These are phyloP conservation scores for Medicago lupulina DNA, from an alignment of 306 rosid genomes.

Conservation along the genomic window DNA sequence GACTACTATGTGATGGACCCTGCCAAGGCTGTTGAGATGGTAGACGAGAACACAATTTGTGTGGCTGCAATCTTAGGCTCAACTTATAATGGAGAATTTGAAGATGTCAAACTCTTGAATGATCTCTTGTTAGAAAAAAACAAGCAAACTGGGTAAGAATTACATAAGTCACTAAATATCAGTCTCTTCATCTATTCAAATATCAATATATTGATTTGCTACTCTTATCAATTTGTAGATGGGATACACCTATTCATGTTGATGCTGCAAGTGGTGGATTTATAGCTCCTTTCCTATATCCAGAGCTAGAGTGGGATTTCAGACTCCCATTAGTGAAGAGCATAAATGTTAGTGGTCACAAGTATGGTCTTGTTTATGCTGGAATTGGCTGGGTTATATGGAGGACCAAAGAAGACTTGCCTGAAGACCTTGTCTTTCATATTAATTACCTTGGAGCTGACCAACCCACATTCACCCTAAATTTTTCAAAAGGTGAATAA, in stretches of 20 bases:
- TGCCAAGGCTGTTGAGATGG: conserved; percentile 70
- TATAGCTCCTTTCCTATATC: conserved; percentile 78
- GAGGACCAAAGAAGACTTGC: conserved; percentile 69
- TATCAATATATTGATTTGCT: background rate
- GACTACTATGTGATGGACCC: conserved; percentile 88
- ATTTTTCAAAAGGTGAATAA: conserved; percentile 52
- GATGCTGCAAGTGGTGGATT: conserved; percentile 92
- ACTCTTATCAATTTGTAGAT: conserved; percentile 44
- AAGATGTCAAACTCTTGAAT: conserved; percentile 78
- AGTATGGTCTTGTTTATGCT: conserved; percentile 84
- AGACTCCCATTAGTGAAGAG: conserved; percentile 81
- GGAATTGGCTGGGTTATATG: conserved; percentile 81
- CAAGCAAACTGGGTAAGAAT: conserved; percentile 59
- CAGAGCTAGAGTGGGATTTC: conserved; percentile 88
- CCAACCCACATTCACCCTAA: conserved; percentile 58
- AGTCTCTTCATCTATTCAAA: background rate
- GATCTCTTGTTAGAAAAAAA: conserved; percentile 64
- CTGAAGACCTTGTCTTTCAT: conserved; percentile 68
- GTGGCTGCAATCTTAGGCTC: conserved; percentile 88
- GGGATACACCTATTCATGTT: conserved; percentile 85
- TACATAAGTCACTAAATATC: background rate
- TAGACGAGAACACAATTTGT: conserved; percentile 81
- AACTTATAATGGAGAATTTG: conserved; percentile 80
- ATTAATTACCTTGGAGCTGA: conserved; percentile 59
- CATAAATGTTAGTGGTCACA: conserved; percentile 86